Base-by-base conservation (phyloP, 2,329 filamentous ascomycete genomes). In the Emmonsia crescens region DNA sequence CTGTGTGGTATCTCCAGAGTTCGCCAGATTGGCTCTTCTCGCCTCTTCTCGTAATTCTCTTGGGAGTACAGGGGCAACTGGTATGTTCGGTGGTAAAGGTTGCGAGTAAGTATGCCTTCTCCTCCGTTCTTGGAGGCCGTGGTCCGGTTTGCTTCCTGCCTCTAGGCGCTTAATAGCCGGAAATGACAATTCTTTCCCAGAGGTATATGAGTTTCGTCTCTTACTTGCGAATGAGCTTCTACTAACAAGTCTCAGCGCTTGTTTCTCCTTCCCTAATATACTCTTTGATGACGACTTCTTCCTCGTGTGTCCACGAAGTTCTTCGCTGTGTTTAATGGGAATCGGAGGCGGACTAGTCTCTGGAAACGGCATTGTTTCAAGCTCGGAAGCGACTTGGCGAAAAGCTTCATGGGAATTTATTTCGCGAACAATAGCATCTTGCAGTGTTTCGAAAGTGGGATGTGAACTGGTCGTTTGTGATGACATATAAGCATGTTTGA, bases 361-460 rank as follows among this genome's bases (percentile, higher is more conserved):
- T 21, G 49, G 36, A 42, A 48, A 59, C 27, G 46, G 29, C 48
- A 31, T 33, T 14, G 55, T 58, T n/a, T 59, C 59, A 49, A 46
- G 55, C 16, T 63, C 62, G 10, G 62, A 59, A 29, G 62, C 52
- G 24, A 67, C 57, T 44, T 62, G 62, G 21, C 68, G 72, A 62
- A 77, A 77, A 14, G 75, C 75, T 60, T 77, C 75, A 56, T 77
- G 75, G 2, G 73, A 77, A 60, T 77, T 77, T 58, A 77, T 75
- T 61, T 77, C 75, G 10, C 75, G 73, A 38, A 77, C 67, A 46
- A 77, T 77, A 19, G 75, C 71, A 66, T 77, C 75, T 62, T 77
- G 74, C 16, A 77, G 65, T 5, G 72, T 73, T 63, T 77, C 75
- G 60, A 74, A 75, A 1, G 73, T 75, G 16, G 75, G 71, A 52